Evolutionary conservation across 345 rosid genomes (phyloP), one percentile per base, ranked within the genome.

Genomic region (Brassica rapa): DNA sequence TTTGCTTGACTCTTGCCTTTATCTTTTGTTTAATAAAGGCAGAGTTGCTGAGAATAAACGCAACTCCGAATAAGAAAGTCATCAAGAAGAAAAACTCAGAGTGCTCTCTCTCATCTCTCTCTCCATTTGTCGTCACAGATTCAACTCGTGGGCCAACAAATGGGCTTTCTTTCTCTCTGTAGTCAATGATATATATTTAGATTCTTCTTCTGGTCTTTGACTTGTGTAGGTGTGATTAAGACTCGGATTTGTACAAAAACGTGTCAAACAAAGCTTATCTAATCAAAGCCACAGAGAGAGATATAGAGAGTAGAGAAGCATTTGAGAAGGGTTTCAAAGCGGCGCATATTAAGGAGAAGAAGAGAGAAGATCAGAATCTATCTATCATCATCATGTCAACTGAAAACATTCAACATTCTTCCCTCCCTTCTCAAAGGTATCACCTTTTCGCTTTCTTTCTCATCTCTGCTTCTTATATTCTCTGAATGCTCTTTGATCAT

Each of bases 361-460:
- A 33, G 30, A 27, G 66, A 62, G 66, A 62, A 25, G 3, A 12
- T 25, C 32, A 25, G 16, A 4, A 49, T 1, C 56, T 14, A 49
- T 49, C 56, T 19, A 49, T 49, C 56, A 24, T 25, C n/a, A 12
- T 4, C 7, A 59, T 61, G 65, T 61, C 65, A 61, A 25, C 65
- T 6, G 15, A 1, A 60, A 61, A 10, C 65, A 27, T 25, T 12
- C 16, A 61, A 25, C 32, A 30, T 12, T 61, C 65, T 27, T 61
- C 65, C 11, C 65, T 61, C 29, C 65, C 65, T 25, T 25, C 19
- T 27, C 65, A 61, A 61, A 61, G 65, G 65, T 61, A 24, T 25
- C 56, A 49, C 56, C 56, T 49, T 49, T 49, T 49, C 7, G 4
- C 56, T 49, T 9, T 57, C 2, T n/a, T 16, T 55, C 6, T 6